phyloP scores from a whole-genome alignment of 2,329 filamentous ascomycete genomes.

The Pseudopyricularia cyperi region DNA sequence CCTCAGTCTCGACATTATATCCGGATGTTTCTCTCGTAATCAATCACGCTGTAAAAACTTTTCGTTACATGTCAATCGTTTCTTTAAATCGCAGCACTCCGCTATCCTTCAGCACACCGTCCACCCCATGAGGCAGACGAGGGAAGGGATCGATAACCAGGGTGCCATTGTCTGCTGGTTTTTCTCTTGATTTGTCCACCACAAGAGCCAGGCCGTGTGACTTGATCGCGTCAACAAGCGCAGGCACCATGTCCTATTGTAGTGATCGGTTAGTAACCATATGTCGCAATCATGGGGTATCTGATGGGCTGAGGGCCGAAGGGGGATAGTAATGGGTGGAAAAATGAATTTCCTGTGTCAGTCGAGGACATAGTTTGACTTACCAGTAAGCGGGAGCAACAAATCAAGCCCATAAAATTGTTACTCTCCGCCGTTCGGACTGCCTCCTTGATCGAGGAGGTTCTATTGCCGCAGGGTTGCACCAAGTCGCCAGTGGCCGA shows the following conservation, averaged over 20 bases:
- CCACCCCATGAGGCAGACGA: constrained; percentile 65
- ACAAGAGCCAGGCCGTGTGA: constrained; percentile 86
- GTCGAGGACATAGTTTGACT: constrained; percentile 17
- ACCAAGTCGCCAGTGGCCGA: constrained; percentile 19
- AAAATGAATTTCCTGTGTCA: background rate
- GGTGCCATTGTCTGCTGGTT: constrained; percentile 20
- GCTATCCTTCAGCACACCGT: constrained; percentile 73
- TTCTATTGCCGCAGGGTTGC: constrained; percentile 52
- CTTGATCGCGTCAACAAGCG: constrained; percentile 86
- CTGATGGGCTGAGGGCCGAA: no score
- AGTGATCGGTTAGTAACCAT: background rate
- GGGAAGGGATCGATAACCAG: constrained; percentile 36
- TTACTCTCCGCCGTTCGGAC: constrained; percentile 89
- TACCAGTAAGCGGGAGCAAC: constrained; percentile 75
- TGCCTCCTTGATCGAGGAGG: constrained; percentile 85
- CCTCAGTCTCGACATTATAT: background rate
- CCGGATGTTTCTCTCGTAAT: background rate
- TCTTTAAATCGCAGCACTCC: constrained; percentile 90
- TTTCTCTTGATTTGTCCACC: constrained; percentile 64
- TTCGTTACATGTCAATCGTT: constrained; percentile 56
- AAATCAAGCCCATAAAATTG: constrained; percentile 96
- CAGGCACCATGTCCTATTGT: constrained; percentile 78
- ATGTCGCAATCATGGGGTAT: background rate
- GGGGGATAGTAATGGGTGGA: background rate
- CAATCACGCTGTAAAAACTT: background rate